Percentiles rank a stretch among this genome's conserved stretches.
Evolutionary conservation across 768 basidiomycete genomes (phyloP).

Genomic region (Tricholoma bakamatsutake): DNA sequence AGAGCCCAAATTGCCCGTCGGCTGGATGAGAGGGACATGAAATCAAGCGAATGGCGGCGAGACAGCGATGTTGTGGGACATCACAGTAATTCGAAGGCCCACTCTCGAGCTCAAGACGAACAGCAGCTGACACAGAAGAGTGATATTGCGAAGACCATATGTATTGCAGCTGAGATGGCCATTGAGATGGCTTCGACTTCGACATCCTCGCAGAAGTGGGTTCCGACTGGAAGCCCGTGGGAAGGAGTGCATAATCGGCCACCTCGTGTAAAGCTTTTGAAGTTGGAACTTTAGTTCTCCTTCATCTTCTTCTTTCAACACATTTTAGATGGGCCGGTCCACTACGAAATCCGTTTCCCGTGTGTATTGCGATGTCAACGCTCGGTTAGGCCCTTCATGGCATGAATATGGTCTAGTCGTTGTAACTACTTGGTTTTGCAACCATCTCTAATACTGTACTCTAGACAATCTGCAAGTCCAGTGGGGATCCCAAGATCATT

Average conservation of each 20-base stretch:
- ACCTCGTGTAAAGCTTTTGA: neutral
- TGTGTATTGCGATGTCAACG: constrained; percentile 86
- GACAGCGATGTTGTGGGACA: constrained; percentile 14
- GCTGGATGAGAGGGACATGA: constrained; percentile 62
- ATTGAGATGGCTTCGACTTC: constrained; percentile 13
- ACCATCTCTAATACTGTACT: constrained; percentile 17
- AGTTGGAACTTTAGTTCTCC: constrained; percentile 4
- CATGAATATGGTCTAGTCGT: constrained; percentile 81
- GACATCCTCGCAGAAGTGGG: neutral
- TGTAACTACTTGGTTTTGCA: constrained; percentile 10
- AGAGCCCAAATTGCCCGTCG: constrained; percentile 72
- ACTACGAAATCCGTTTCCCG: constrained; percentile 76
- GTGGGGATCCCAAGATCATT: constrained; percentile 96
- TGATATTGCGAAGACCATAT: constrained; percentile 49
- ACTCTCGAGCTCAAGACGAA: constrained; percentile 34
- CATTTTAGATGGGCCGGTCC: constrained; percentile 58
- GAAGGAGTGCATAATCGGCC: constrained; percentile 6
- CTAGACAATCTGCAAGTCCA: constrained; percentile 94
- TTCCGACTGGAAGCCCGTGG: constrained; percentile 14
- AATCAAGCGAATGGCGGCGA: constrained; percentile 55
- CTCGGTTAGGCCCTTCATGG: constrained; percentile 84
- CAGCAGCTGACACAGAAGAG: constrained; percentile 43
- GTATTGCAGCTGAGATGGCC: constrained; percentile 50
- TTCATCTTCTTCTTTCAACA: constrained; percentile 6
- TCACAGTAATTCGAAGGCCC: constrained; percentile 4